Evolutionary conservation across 2,329 filamentous ascomycete genomes (phyloP), one percentile per base, ranked within the genome.

Genomic region (Raffaelea arxii): DNA sequence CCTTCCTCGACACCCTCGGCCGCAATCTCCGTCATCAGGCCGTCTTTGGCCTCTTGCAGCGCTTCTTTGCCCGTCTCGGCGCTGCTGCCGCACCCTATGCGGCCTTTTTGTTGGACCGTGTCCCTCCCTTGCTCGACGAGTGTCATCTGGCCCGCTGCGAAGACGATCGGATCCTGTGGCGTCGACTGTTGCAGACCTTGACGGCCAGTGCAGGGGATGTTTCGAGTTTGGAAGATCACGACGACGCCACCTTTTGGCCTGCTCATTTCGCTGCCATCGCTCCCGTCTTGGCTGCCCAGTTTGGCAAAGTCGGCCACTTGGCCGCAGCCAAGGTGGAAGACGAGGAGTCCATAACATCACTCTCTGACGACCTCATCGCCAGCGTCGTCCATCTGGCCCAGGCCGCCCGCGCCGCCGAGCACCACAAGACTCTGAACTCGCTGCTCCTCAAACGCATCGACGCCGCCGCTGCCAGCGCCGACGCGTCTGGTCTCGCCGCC

Each of bases 1-100:
- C 81, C 18, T 80, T 82, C 66, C 76, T 74, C 49, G 82, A 88
- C 56, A 61, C 61, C 14, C 55, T 66, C 22, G 82, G 80, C 44
- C 74, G 71, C 51, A 64, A 73, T 3, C 66, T 81, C 41, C 79
- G 89, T 18, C 75, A 84, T 38, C 82, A 83, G 51, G 87, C 82
- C 51, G 76, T 94, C 53, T 96, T 89, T 68, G 78, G 79, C 44
- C 95, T 96, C 69, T 70, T 94, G 38, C 68, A 79, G 32, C 68
- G 75, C 14, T 90, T 97, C 65, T 95, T 95, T 58, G 79, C 82
- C 49, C 84, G 79, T 53, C 81, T 97, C 51, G 92, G 92, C 74
- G 92, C 88, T 7, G 91, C 97, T 48, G 89, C 97, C 49, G 97
- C 92, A 10, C 84, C 82, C 64, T 98, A 98, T 62, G 83, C 87